These are phyloP conservation scores for Gryganskiella cystojenkinii DNA, from an alignment of 192 early-diverging fungal genomes.

Conservation along the genomic window DNA sequence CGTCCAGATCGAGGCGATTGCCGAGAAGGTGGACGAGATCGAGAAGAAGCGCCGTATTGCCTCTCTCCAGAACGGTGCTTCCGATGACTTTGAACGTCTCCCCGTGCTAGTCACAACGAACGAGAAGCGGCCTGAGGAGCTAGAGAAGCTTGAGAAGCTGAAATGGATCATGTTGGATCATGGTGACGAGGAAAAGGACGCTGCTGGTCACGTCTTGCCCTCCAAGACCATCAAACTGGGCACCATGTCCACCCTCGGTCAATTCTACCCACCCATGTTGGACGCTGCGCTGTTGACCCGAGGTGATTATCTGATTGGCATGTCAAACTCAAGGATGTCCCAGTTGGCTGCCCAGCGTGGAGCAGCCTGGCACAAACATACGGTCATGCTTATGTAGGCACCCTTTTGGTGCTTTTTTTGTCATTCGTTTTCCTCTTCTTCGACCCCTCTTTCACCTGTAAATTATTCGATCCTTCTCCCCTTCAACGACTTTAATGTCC, in stretches of 20 bases:
- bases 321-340: conserved; percentile 46
- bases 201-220: conserved; percentile 3
- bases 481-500: not conserved
- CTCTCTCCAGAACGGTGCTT: not conserved
- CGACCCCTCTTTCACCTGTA: not conserved
- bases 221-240: conserved; percentile 31
- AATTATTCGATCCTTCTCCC: not conserved
- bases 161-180: conserved; percentile 49
- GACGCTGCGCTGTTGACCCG: conserved; percentile 46
- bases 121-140: conserved; percentile 38
- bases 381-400: conserved; percentile 38
- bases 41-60: conserved; percentile 30
- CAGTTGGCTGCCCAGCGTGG: conserved; percentile 41
- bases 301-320: conserved; percentile 47
- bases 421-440: not conserved
- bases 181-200: conserved; percentile 25
- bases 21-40: conserved; percentile 45
- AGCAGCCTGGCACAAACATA: conserved; percentile 30
- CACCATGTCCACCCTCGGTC: conserved; percentile 26
- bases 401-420: not conserved
- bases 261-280: conserved; percentile 47
- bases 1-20: conserved; percentile 50
- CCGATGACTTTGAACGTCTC: conserved; percentile 22
- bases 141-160: conserved; percentile 37
- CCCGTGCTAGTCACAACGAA: conserved; percentile 43